These are phyloP conservation scores for Dryadomyces sulphureus DNA, from an alignment of 2,329 filamentous ascomycete genomes.

Conservation along the genomic window DNA sequence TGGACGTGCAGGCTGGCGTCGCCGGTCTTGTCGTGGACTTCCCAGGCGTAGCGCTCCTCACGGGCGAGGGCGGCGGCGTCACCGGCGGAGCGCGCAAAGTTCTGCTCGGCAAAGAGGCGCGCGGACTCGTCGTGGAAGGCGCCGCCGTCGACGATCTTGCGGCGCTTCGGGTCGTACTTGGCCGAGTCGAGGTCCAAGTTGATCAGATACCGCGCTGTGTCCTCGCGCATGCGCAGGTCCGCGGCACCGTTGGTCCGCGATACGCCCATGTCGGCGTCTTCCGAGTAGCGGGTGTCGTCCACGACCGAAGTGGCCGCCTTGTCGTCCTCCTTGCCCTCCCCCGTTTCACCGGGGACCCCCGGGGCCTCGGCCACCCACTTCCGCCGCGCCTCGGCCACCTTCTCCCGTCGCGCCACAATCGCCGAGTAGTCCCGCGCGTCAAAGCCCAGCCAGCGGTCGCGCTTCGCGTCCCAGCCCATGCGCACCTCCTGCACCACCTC, in stretches of 20 bases:
- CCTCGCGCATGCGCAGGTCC: conserved; percentile 83
- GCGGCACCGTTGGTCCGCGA: conserved; percentile 83
- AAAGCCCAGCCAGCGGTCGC: conserved; percentile 98
- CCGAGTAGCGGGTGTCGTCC: conserved; percentile 46
- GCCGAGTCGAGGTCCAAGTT: conserved; percentile 94
- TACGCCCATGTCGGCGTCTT: conserved; percentile 92
- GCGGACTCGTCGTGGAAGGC: conserved; percentile 69
- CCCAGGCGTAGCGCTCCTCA: conserved; percentile 87
- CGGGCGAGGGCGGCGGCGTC: conserved; percentile 87
- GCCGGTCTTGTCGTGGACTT: conserved; percentile 71
- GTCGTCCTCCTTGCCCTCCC: conserved; percentile 34
- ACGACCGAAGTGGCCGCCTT: too few species aligned
- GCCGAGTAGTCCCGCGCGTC: conserved; percentile 72
- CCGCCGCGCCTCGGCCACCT: conserved; percentile 63
- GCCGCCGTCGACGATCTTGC: conserved; percentile 76
- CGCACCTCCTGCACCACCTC: conserved; percentile 74
- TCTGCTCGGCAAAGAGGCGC: conserved; percentile 77
- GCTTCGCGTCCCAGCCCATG: conserved; percentile 91
- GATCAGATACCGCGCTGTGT: conserved; percentile 90
- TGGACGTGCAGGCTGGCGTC: conserved; percentile 78
- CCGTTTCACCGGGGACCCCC: conserved; percentile 30
- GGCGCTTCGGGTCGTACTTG: conserved; percentile 93
- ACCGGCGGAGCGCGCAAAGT: conserved; percentile 75
- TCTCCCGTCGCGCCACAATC: conserved; percentile 81
- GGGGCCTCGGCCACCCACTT: conserved; percentile 32